Evolutionary conservation across 116 monocot genomes (phyloP).

Genomic region (Papilionanthe hybrid): DNA sequence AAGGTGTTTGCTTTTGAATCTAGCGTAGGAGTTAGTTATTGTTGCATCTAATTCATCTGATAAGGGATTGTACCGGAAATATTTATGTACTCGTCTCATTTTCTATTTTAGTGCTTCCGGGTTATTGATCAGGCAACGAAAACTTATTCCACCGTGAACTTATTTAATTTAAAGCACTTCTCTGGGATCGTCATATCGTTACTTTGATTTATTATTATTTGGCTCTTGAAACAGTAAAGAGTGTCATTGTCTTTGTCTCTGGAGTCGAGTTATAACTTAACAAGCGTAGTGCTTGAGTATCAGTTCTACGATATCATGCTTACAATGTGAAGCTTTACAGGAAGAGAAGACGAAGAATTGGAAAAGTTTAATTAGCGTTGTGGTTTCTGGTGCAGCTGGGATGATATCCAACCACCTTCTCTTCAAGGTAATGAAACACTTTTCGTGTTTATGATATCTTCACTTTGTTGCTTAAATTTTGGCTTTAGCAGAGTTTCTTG

Average conservation of each 20-base stretch:
- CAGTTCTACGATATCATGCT: not conserved
- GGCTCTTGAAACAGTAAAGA: not conserved
- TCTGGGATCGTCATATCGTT: not conserved
- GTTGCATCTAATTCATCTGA: not conserved
- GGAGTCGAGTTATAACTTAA: not conserved
- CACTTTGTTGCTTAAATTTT: not conserved
- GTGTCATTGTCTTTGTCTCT: not conserved
- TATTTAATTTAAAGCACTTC: not conserved
- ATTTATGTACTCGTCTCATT: not conserved
- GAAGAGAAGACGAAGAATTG: slow-evolving; percentile 92
- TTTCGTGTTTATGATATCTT: not conserved
- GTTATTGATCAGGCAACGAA: not conserved
- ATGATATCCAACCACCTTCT: slow-evolving; percentile 99
- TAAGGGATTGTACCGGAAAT: not conserved
- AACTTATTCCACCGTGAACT: not conserved
- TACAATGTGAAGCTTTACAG: slow-evolving; percentile 20
- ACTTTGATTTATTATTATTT: not conserved
- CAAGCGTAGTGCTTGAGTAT: not conserved
- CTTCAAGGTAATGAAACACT: slow-evolving; percentile 62
- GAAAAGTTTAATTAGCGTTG: slow-evolving; percentile 83
- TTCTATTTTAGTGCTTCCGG: not conserved
- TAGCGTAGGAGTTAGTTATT: not conserved
- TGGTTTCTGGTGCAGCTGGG: slow-evolving; percentile 95
- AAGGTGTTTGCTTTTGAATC: not conserved
- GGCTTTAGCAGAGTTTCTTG: no score